A percentile compares a stretch with the other conserved stretches of the same genome.
Conservation (phyloP, 2,329 filamentous ascomycete species). For the Penicillium sp. region DNA sequence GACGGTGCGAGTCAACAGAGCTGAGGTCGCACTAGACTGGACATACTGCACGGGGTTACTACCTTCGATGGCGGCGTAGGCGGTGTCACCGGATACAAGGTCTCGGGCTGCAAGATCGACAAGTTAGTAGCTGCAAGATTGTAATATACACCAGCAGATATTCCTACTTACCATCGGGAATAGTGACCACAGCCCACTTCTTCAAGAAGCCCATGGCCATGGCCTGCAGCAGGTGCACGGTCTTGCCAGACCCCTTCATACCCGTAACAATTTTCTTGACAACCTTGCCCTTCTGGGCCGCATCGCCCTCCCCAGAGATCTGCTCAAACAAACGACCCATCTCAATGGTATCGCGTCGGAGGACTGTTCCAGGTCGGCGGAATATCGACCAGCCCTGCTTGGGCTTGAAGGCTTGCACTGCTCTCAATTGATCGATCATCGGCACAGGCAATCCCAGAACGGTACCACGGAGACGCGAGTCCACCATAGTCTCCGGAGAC, state of each 20-base stretch:
- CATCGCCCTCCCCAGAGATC: constrained; percentile 46
- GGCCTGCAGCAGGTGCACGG: constrained; percentile 77
- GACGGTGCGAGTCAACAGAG: constrained; percentile 69
- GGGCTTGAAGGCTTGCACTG: constrained; percentile 86
- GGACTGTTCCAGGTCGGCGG: constrained; percentile 72
- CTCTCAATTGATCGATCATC: constrained; percentile 75
- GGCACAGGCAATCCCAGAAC: constrained; percentile 68
- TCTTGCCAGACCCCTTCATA: constrained; percentile 77
- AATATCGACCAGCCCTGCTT: constrained; percentile 89
- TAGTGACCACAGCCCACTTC: constrained; percentile 82
- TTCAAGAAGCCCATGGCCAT: constrained; percentile 78
- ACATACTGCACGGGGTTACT: constrained; percentile 60
- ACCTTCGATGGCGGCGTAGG: constrained; percentile 70
- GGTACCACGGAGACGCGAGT: constrained; percentile 59
- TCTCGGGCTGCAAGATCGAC: constrained; percentile 65
- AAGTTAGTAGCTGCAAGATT: constrained; percentile 18
- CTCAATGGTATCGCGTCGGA: constrained; percentile 75
- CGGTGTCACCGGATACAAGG: constrained; percentile 73
- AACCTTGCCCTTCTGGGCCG: constrained; percentile 35
- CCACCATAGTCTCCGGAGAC: constrained; percentile 54
- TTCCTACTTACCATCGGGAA: constrained; percentile 73
- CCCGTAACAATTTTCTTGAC: constrained; percentile 69
- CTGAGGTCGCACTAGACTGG: constrained; percentile 75
- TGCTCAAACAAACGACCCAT: constrained; percentile 64
- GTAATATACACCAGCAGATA: not conserved